Conservation (phyloP, 2,329 filamentous ascomycete genomes). For the Xylaria sp. region DNA sequence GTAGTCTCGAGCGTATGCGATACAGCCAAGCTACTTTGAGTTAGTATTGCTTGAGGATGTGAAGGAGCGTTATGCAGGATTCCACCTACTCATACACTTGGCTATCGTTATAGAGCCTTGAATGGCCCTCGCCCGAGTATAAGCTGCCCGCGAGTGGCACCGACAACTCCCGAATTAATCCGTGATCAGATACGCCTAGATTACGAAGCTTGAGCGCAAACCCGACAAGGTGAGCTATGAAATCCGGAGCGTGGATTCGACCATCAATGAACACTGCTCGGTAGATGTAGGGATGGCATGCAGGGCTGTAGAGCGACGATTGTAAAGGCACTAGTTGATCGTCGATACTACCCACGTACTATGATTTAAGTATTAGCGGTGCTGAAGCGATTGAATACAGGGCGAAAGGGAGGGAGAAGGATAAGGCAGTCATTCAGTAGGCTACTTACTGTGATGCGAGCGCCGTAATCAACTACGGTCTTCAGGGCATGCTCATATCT, state of each 20-base stretch:
- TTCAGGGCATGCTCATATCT: constrained; percentile 79
- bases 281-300: constrained; percentile 90
- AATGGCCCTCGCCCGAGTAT: constrained; percentile 92
- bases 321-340: constrained; percentile 95
- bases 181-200: constrained; percentile 89
- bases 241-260: constrained; percentile 88
- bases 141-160: constrained; percentile 87
- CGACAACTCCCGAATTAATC: constrained; percentile 87
- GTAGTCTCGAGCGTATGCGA: constrained; percentile 77
- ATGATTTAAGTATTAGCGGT: constrained; percentile 17
- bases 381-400: background rate
- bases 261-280: constrained; percentile 96
- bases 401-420: background rate
- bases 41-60: constrained; percentile 16
- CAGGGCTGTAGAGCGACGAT: constrained; percentile 86
- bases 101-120: constrained; percentile 87
- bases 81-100: constrained; percentile 75
- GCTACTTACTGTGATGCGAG: constrained; percentile 67
- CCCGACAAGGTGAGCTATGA: constrained; percentile 89
- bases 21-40: constrained; percentile 62
- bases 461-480: constrained; percentile 76
- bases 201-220: constrained; percentile 95
- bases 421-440: background rate
- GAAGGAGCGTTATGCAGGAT: background rate
- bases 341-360: constrained; percentile 90